These are phyloP conservation scores for Aspergillus hancockii DNA, from an alignment of 495 filamentous ascomycete genomes.

Conservation along the genomic window DNA sequence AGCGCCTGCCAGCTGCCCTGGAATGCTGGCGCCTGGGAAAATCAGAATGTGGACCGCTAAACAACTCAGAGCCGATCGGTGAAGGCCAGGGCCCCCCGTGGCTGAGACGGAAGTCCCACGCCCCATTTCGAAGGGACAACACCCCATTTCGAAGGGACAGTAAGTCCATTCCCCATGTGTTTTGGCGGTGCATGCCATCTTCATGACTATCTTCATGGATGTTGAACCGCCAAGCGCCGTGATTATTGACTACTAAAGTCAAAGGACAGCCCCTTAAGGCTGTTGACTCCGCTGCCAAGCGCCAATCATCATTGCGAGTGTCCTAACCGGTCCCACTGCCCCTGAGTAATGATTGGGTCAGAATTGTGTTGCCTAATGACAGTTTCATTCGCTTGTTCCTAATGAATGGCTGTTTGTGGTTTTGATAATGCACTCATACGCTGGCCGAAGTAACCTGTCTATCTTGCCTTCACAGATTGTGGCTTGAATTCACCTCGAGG, in stretches of 20 bases:
- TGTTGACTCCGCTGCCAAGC: constrained; percentile 1
- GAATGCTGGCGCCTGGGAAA: not conserved
- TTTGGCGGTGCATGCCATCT: not conserved
- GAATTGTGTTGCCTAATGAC: constrained; percentile 2
- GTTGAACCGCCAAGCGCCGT: not conserved
- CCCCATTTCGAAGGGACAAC: too few relatives aligned
- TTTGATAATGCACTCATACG: not conserved
- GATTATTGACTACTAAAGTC: not conserved
- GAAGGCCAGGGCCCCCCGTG: not conserved
- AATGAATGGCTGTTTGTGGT: too few relatives aligned
- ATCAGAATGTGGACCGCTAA: not conserved
- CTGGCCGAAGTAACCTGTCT: too few relatives aligned
- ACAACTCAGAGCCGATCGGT: not conserved
- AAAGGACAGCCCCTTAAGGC: not conserved
- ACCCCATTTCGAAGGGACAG: too few relatives aligned
- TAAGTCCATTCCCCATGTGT: not conserved
- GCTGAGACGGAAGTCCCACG: not conserved
- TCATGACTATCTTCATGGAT: too few relatives aligned
- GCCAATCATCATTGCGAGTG: not conserved
- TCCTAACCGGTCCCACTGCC: not conserved
- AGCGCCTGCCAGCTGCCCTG: not conserved
- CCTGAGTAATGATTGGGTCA: not conserved
- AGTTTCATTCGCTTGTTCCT: not conserved
- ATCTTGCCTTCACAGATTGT: too few relatives aligned
- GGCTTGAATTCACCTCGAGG: too few relatives aligned